phyloP scores from a whole-genome alignment of 768 basidiomycete genomes.

The Coprinellus micaceus region DNA sequence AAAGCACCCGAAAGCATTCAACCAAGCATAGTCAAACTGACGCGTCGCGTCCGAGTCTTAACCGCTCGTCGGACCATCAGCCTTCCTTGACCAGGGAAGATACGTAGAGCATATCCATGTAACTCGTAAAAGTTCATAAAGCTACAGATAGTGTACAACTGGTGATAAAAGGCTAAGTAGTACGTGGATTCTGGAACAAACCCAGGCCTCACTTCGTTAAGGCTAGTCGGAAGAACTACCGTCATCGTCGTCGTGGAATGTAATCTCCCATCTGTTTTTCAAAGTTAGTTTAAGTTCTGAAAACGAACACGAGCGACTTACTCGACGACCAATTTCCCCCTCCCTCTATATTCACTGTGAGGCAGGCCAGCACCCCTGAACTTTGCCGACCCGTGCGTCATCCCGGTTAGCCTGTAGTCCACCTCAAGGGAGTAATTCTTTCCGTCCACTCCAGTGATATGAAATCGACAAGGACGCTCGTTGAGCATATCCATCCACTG shows the following conservation, averaged over 20 bases:
- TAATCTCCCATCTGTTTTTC: constrained; percentile 4
- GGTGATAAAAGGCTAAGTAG: too few species aligned
- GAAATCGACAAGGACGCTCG: constrained; percentile 3
- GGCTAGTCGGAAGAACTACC: not conserved
- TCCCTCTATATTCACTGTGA: not conserved
- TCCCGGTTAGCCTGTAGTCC: constrained; percentile 7
- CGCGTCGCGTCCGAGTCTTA: too few species aligned
- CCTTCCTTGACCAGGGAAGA: too few species aligned
- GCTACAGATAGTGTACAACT: too few species aligned
- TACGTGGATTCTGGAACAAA: too few species aligned
- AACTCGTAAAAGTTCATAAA: too few species aligned
- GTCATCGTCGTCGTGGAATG: not conserved
- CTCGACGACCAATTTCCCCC: constrained; percentile 9
- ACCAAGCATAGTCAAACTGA: too few species aligned
- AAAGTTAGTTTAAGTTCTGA: not conserved
- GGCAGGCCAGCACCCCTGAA: constrained; percentile 7
- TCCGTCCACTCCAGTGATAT: constrained; percentile 1
- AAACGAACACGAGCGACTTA: not conserved
- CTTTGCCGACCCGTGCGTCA: constrained; percentile 5
- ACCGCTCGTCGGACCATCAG: too few species aligned
- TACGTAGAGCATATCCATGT: too few species aligned
- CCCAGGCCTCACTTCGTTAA: too few species aligned
- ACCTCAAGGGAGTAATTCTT: constrained; percentile 5
- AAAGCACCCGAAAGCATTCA: too few species aligned
- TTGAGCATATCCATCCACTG: constrained; percentile 7